These are phyloP conservation scores for Secale cereale DNA, from an alignment of 176 grass and related monocot genomes.

Conservation along the genomic window DNA sequence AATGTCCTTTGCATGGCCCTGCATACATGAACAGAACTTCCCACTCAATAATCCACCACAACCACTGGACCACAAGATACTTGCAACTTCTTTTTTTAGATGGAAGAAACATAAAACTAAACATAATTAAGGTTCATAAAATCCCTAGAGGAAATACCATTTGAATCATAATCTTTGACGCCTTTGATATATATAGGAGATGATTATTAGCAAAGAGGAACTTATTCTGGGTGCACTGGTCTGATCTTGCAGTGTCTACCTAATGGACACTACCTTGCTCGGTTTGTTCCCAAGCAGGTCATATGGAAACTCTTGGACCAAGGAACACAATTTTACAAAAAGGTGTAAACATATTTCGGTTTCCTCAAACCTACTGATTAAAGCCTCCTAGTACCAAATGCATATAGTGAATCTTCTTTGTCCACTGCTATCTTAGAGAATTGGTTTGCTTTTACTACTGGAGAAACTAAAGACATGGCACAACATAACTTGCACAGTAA, in stretches of 20 bases:
- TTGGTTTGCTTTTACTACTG: neutral
- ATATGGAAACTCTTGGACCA: constrained; percentile 1
- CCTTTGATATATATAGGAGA: neutral
- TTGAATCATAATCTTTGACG: neutral
- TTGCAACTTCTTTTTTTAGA: neutral
- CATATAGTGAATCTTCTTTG: constrained; percentile 15
- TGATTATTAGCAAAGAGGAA: neutral
- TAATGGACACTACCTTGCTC: neutral
- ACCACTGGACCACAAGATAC: constrained; percentile 7
- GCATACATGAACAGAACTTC: constrained; percentile 23
- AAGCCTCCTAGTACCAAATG: neutral
- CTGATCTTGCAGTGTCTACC: neutral
- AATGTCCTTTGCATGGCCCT: constrained; percentile 84
- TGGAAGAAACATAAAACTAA: neutral
- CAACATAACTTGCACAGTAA: constrained; percentile 21
- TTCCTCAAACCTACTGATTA: neutral
- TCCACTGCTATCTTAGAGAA: neutral
- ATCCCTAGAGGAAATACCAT: neutral
- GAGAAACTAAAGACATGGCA: constrained; percentile 8
- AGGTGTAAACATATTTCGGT: neutral
- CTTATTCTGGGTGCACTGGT: neutral
- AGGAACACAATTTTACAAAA: neutral
- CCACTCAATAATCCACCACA: neutral
- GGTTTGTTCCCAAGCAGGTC: neutral
- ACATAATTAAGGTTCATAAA: constrained; percentile 4